Evolutionary conservation across 495 filamentous ascomycete species (phyloP).

Genomic region (Lepidopterella palustris): DNA sequence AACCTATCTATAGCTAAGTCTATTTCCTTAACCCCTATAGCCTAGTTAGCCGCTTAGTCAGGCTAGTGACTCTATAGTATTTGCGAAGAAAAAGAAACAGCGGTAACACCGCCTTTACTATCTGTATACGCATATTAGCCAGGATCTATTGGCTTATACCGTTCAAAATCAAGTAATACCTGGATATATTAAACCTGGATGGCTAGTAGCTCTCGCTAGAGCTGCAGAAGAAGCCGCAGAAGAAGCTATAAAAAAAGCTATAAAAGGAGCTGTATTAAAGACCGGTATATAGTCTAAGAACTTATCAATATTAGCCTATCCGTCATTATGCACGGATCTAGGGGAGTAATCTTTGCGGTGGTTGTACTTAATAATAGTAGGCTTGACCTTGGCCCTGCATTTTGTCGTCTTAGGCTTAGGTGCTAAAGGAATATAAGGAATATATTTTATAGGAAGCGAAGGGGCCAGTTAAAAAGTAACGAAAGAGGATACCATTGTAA

Average conservation of each 20-base stretch:
- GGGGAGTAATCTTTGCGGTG: not conserved
- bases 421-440: not conserved
- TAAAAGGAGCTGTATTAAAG: not conserved
- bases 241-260: not conserved
- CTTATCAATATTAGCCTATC: not conserved
- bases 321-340: not conserved
- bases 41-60: conserved; percentile 5
- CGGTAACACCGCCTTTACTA: not conserved
- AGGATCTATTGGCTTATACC: not conserved
- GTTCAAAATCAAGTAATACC: not conserved
- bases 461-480: not conserved
- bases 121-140: not conserved
- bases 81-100: not conserved
- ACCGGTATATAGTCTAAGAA: not conserved
- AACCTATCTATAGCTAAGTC: conserved; percentile 13
- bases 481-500: not conserved
- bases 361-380: not conserved
- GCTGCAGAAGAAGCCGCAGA: too few relatives aligned
- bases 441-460: not conserved
- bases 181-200: not conserved
- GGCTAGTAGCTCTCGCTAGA: not conserved
- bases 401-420: not conserved
- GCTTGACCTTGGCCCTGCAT: not conserved
- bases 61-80: conserved; percentile 14
- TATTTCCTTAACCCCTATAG: conserved; percentile 10